A percentile compares a stretch with the other conserved stretches of the same genome.
Evolutionary conservation across 768 basidiomycete genomes (phyloP).

Genomic region (Ephemerocybe angulata): DNA sequence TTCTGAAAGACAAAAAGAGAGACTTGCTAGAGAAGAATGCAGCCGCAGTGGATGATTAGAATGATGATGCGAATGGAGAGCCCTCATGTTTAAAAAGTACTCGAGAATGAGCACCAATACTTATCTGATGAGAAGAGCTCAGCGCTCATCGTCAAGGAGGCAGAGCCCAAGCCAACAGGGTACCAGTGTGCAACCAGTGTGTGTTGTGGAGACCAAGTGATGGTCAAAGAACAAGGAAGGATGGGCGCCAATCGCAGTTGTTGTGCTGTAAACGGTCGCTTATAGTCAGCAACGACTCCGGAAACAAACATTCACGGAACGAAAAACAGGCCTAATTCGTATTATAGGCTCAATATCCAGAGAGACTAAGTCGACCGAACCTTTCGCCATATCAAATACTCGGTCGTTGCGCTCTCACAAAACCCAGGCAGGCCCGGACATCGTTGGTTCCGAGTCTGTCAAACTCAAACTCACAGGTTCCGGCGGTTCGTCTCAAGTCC

Average conservation of each 20-base stretch:
- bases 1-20: constrained; percentile 5
- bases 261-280: neutral
- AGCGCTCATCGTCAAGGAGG: no score
- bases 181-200: neutral
- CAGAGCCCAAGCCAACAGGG: no score
- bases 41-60: constrained; percentile 3
- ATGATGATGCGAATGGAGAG: constrained; percentile 6
- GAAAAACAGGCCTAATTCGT: neutral
- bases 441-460: no score
- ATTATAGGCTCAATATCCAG: no score
- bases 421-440: no score
- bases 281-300: neutral
- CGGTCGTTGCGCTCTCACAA: no score
- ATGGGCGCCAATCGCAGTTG: neutral
- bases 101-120: neutral
- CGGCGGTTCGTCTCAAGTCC: no score
- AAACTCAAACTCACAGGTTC: no score
- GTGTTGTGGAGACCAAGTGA: neutral
- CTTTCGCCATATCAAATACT: neutral
- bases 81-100: neutral
- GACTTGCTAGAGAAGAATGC: constrained; percentile 1
- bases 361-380: neutral
- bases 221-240: constrained; percentile 1
- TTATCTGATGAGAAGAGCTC: neutral
- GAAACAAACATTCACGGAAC: neutral